phyloP scores from a whole-genome alignment of 2,329 filamentous ascomycete species.

The Scolecobasidium constrictum region DNA sequence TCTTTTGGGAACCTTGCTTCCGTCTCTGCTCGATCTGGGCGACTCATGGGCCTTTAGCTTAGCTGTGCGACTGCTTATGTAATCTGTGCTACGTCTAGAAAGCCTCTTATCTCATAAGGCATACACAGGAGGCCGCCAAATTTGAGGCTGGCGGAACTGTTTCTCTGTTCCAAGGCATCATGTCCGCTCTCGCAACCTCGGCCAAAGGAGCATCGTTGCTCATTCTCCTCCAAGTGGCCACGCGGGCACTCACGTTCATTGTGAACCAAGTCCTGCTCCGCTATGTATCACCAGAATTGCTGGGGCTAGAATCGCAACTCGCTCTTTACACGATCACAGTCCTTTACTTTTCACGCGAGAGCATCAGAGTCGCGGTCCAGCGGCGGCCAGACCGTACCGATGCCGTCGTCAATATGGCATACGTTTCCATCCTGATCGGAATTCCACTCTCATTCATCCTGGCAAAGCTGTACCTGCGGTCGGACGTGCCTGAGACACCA shows the following conservation, averaged over 20 bases:
- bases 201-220: slow-evolving; percentile 62
- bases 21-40: too few species aligned
- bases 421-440: slow-evolving; percentile 64
- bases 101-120: too few species aligned
- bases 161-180: too few species aligned
- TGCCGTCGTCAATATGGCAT: slow-evolving; percentile 78
- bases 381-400: slow-evolving; percentile 56
- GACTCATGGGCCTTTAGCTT: too few species aligned
- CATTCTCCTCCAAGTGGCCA: slow-evolving; percentile 76
- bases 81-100: too few species aligned
- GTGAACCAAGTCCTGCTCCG: slow-evolving; percentile 88
- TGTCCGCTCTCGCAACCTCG: slow-evolving; percentile 9
- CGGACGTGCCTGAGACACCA: slow-evolving; percentile 44
- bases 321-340: slow-evolving; percentile 88
- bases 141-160: too few species aligned
- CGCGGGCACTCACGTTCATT: slow-evolving; percentile 79
- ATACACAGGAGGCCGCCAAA: too few species aligned
- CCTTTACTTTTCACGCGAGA: slow-evolving; percentile 91
- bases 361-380: slow-evolving; percentile 81
- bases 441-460: slow-evolving; percentile 52
- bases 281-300: slow-evolving; percentile 70
- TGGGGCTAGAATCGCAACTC: slow-evolving; percentile 80
- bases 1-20: too few species aligned
- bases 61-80: too few species aligned
- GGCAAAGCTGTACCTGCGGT: slow-evolving; percentile 54